Percentiles rank a stretch among this genome's conserved stretches.
Evolutionary conservation across 2,329 filamentous ascomycete species (phyloP).

Genomic region (Trichothecium sympodiale): DNA sequence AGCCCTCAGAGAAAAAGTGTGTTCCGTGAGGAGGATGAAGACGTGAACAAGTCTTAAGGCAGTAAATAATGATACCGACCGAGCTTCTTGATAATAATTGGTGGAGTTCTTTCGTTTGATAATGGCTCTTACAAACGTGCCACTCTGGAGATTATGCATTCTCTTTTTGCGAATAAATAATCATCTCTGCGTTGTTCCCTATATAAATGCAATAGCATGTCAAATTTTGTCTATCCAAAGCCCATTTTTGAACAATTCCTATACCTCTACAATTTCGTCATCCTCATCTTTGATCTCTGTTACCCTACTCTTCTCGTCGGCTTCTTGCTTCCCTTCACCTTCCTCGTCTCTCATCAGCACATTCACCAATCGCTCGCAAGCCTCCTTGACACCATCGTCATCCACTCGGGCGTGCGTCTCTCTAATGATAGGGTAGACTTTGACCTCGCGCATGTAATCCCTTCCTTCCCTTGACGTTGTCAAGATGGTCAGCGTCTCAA

Average conservation of each 20-base stretch:
- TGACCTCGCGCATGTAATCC: conserved; percentile 61
- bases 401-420: conserved; percentile 73
- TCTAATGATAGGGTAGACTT: conserved; percentile 80
- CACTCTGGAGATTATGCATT: too few species aligned
- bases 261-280: conserved; percentile 44
- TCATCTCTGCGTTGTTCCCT: too few species aligned
- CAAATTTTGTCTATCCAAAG: background rate
- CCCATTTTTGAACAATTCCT: conserved; percentile 8
- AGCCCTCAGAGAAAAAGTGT: conserved; percentile 25
- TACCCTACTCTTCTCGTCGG: conserved; percentile 22
- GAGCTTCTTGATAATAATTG: too few species aligned
- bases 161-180: too few species aligned
- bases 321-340: conserved; percentile 16
- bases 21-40: conserved; percentile 29
- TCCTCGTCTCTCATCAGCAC: conserved; percentile 74
- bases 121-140: too few species aligned
- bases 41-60: conserved; percentile 18
- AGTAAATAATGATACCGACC: conserved; percentile 1
- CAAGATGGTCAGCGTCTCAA: conserved; percentile 79
- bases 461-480: conserved; percentile 68
- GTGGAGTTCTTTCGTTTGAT: too few species aligned
- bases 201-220: too few species aligned
- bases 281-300: conserved; percentile 39
- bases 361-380: conserved; percentile 82
- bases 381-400: conserved; percentile 71